Percentiles rank a stretch among this genome's conserved stretches.
These are phyloP conservation scores for Penstemon davidsonii DNA, from an alignment of 257 asterid species.

Conservation along the genomic window DNA sequence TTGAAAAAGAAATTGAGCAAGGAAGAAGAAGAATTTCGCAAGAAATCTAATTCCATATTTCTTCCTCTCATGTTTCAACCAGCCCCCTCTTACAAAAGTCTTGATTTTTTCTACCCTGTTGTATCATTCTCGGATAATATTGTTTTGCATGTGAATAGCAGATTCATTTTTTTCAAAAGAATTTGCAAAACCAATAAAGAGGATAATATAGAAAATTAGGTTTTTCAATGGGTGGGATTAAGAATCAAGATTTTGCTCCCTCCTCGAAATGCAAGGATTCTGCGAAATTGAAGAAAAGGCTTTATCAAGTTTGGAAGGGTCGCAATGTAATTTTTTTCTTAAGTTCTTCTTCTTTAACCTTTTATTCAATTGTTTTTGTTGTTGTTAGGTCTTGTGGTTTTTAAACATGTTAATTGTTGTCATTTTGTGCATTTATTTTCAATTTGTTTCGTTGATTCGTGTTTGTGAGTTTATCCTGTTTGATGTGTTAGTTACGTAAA, in stretches of 20 bases:
- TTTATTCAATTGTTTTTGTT: not conserved
- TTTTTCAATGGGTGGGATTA: slow-evolving; percentile 45
- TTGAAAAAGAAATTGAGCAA: slow-evolving; percentile 13
- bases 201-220: not conserved
- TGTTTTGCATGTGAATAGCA: slow-evolving; percentile 29
- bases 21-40: slow-evolving; percentile 5
- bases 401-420: not conserved
- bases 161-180: not conserved
- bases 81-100: slow-evolving; percentile 35
- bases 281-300: slow-evolving; percentile 53
- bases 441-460: not conserved
- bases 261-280: slow-evolving; percentile 49
- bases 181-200: not conserved
- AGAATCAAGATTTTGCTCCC: slow-evolving; percentile 49
- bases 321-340: slow-evolving; percentile 57
- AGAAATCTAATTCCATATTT: slow-evolving; percentile 10
- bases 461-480: not conserved
- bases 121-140: not conserved
- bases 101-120: slow-evolving; percentile 36
- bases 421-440: not conserved
- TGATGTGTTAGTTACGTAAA: not conserved
- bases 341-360: not conserved
- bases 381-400: no score
- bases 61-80: slow-evolving; percentile 41
- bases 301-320: slow-evolving; percentile 89